phyloP scores from a whole-genome alignment of 768 basidiomycete genomes.

The Termitomyces sp. region DNA sequence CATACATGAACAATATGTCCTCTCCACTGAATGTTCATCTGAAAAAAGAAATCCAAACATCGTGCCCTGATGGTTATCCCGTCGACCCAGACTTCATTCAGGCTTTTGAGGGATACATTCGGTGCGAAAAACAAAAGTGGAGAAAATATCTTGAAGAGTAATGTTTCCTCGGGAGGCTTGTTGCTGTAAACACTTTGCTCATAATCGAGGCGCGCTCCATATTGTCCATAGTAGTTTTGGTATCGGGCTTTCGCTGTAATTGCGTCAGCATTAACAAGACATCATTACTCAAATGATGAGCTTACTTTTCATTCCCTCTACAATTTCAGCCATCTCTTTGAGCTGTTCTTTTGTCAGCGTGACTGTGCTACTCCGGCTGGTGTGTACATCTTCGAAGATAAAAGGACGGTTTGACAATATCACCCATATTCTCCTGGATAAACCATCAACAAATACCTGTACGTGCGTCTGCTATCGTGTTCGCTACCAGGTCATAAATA shows the following conservation, averaged over 20 bases:
- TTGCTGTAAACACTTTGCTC: conserved; percentile 20
- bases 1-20: conserved; percentile 21
- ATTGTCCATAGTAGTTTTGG: conserved; percentile 41
- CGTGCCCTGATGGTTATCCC: conserved; percentile 29
- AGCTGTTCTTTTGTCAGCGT: conserved; percentile 6
- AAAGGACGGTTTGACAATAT: not conserved
- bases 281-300: not conserved
- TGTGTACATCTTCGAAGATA: not conserved
- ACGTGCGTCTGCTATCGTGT: conserved; percentile 11
- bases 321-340: conserved; percentile 13
- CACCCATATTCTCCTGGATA: not conserved
- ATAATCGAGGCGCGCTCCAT: conserved; percentile 37
- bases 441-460: conserved; percentile 4
- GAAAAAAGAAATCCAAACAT: conserved; percentile 38
- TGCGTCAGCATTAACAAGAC: not conserved
- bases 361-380: conserved; percentile 4
- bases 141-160: conserved; percentile 39
- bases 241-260: conserved; percentile 23
- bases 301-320: conserved; percentile 10
- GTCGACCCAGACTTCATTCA: conserved; percentile 50
- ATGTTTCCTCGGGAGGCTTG: conserved; percentile 27
- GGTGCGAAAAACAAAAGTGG: conserved; percentile 44
- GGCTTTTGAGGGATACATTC: conserved; percentile 33
- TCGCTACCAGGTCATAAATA: conserved; percentile 7
- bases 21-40: conserved; percentile 26